Evolutionary conservation across 495 filamentous ascomycete species (phyloP).

Genomic region (Xylaria sp.): DNA sequence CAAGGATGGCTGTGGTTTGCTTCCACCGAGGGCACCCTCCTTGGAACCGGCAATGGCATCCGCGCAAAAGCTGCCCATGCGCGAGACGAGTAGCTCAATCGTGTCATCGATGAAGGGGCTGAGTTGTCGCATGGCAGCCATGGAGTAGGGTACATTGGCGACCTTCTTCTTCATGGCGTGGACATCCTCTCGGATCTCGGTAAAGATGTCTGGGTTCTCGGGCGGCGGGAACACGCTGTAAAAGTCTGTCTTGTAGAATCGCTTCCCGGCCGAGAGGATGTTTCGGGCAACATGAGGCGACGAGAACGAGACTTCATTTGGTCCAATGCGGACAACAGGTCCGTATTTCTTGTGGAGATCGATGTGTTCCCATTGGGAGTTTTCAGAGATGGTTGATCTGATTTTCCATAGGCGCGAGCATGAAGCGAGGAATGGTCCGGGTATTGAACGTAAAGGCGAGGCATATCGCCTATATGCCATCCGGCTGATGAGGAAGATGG

Average conservation of each 20-base stretch:
- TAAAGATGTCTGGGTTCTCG: constrained; percentile 67
- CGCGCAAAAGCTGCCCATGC: constrained; percentile 46
- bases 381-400: constrained; percentile 42
- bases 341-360: constrained; percentile 60
- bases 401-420: constrained; percentile 56
- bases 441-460: constrained; percentile 55
- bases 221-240: constrained; percentile 63
- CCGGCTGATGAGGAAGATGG: constrained; percentile 41
- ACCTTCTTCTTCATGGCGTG: constrained; percentile 64
- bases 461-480: constrained; percentile 50
- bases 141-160: constrained; percentile 60
- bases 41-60: constrained; percentile 36
- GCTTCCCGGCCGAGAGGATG: constrained; percentile 57
- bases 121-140: constrained; percentile 61
- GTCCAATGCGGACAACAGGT: constrained; percentile 61
- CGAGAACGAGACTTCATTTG: constrained; percentile 62
- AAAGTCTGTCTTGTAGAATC: constrained; percentile 64
- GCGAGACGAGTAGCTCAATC: constrained; percentile 49
- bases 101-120: constrained; percentile 56
- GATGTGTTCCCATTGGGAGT: constrained; percentile 55
- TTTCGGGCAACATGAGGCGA: constrained; percentile 57
- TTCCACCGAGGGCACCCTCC: constrained; percentile 35
- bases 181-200: constrained; percentile 59
- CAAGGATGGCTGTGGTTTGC: constrained; percentile 37
- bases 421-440: constrained; percentile 59